Base-by-base conservation (phyloP, 345 rosid genomes). In the Citrus hindsii region DNA sequence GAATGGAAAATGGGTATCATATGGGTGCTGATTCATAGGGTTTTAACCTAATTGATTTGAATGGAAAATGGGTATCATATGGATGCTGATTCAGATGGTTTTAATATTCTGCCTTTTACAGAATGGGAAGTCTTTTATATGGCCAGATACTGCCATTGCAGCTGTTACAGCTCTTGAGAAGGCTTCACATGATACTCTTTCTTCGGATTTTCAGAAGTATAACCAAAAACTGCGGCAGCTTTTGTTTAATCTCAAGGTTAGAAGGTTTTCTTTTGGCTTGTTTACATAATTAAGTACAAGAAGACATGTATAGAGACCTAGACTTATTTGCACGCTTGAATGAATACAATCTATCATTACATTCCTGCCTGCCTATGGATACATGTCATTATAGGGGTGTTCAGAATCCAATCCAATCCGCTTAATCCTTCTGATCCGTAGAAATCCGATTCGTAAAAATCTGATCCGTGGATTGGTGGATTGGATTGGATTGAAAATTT, bases 141-240 rank as follows among this genome's bases (percentile, higher is more conserved):
- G 98, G 98, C 99, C 98, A 42, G 94, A 97, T 87, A 90, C 84
- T 83, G 97, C 96, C 69, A 92, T 94, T 85, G 83, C 89, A 73
- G 89, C 93, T 7, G 90, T 93, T 67, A 79, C 77, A 81, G 92
- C 94, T 67, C 97, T 97, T 80, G 99, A 97, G 92, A 84, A 87
- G 84, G 98, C 91, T 22, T 85, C 91, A 16, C 94, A 94, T 84
- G 92, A 87, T 66, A 73, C 95, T 63, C 87, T 94, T 79, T 83
- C 92, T 18, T 80, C 83, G 0, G 98, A 96, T 88, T 92, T 82
- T 79, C 96, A 92, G 74, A 96, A 96, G 79, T 96, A 94, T 76
- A 96, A 94, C 83, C 97, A 92, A 78, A 92, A 92, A 84, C 38
- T 96, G 92, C 88, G 99, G 76, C 89, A 90, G 79, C 82, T 96